Evolutionary conservation across 257 asterid genomes (phyloP).

Genomic region (Solanum chilense): DNA sequence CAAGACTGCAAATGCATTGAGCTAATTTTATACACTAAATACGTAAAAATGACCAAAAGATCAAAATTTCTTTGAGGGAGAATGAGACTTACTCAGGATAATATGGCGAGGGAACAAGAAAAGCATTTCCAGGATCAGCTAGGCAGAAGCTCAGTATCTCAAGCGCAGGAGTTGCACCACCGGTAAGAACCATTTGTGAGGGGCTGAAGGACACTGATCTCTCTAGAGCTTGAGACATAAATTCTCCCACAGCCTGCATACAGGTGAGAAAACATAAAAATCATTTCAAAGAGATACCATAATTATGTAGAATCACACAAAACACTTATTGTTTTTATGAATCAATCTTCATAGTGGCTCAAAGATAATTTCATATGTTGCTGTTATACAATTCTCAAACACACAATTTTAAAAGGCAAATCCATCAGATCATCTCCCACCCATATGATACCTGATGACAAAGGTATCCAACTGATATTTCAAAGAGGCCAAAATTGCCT

Average conservation of each 20-base stretch:
- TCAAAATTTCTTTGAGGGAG: not conserved
- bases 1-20: conserved; percentile 31
- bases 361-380: not conserved
- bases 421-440: not conserved
- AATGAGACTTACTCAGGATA: conserved; percentile 45
- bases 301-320: not conserved
- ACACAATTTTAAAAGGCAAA: not conserved
- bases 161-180: conserved; percentile 50
- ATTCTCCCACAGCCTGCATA: conserved; percentile 46
- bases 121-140: conserved; percentile 64
- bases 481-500: not conserved
- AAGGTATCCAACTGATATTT: not conserved
- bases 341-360: not conserved
- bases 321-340: not conserved
- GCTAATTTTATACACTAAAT: not conserved
- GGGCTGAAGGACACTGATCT: conserved; percentile 37
- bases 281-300: not conserved
- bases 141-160: conserved; percentile 59
- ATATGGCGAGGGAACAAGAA: conserved; percentile 65
- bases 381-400: not conserved
- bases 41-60: not conserved
- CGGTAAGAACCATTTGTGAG: conserved; percentile 34
- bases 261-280: not conserved
- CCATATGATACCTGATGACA: not conserved
- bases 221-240: conserved; percentile 45